Conservation (phyloP, 306 rosid species). For the Quercus bicolor region DNA sequence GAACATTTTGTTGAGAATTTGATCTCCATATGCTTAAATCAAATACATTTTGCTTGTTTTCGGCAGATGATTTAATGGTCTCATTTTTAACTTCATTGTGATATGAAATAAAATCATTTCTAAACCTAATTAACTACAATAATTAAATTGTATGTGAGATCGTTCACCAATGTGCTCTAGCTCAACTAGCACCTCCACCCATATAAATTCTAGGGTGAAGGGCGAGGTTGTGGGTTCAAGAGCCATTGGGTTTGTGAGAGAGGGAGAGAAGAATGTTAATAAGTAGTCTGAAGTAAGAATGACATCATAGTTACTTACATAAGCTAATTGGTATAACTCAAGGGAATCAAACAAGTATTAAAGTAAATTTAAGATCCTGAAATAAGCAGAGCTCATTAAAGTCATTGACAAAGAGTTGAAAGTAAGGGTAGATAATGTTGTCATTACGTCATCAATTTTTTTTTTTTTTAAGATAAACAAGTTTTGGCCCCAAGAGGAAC, state of each 20-base stretch:
- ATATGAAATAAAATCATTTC: not conserved
- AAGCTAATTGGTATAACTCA: not conserved
- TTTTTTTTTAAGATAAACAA: no score
- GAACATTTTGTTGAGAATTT: no score
- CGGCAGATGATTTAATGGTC: not conserved
- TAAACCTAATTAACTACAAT: not conserved
- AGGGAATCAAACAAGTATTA: not conserved
- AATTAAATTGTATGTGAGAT: not conserved
- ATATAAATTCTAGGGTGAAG: no score
- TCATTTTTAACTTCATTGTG: not conserved
- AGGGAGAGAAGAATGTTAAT: not conserved
- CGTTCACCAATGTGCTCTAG: no score
- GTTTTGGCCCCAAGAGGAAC: no score
- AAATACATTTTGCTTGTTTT: not conserved
- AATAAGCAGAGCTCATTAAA: not conserved
- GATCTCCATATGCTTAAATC: not conserved
- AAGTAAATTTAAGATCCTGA: not conserved
- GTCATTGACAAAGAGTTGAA: not conserved
- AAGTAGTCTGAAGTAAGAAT: not conserved
- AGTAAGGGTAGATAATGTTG: not conserved
- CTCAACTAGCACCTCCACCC: no score
- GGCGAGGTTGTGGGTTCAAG: no score
- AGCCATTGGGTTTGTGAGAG: no score
- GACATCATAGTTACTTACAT: not conserved
- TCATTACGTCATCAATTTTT: not conserved